Evolutionary conservation across 2,329 filamentous ascomycete species (phyloP).

Genomic region (Diaporthe sp.): DNA sequence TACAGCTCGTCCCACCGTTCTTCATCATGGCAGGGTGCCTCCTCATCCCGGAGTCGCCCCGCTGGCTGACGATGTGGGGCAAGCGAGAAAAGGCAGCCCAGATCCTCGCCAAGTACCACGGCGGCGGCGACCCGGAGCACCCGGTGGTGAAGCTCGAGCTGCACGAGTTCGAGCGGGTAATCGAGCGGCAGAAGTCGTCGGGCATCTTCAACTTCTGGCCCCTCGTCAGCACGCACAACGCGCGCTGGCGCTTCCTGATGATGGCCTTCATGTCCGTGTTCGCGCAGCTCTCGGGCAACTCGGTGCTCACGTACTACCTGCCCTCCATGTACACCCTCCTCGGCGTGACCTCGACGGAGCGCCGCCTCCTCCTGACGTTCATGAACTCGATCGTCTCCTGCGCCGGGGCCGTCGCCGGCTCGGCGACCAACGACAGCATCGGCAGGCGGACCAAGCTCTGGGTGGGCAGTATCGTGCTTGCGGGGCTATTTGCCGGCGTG

Average conservation of each 20-base stretch:
- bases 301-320: slow-evolving; percentile 41
- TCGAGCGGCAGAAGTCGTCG: slow-evolving; percentile 48
- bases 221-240: slow-evolving; percentile 45
- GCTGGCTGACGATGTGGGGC: slow-evolving; percentile 57
- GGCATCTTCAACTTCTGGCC: slow-evolving; percentile 49
- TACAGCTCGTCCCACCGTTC: slow-evolving; percentile 56
- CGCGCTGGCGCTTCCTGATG: slow-evolving; percentile 45
- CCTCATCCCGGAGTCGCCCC: slow-evolving; percentile 58
- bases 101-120: slow-evolving; percentile 53
- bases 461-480: slow-evolving; percentile 41
- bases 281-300: slow-evolving; percentile 37
- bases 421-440: slow-evolving; percentile 50
- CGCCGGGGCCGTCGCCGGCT: slow-evolving; percentile 47
- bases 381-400: slow-evolving; percentile 41
- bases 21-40: slow-evolving; percentile 52
- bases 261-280: slow-evolving; percentile 38
- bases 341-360: slow-evolving; percentile 41
- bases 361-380: slow-evolving; percentile 35
- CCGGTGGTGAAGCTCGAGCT: slow-evolving; percentile 57
- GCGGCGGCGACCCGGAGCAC: slow-evolving; percentile 49
- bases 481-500: slow-evolving; percentile 40
- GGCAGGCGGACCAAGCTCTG: slow-evolving; percentile 46
- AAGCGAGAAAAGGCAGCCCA: slow-evolving; percentile 52
- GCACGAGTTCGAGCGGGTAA: slow-evolving; percentile 55
- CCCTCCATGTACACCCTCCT: slow-evolving; percentile 42